Conservation (phyloP, 1,284 basidiomycete genomes). For the Salmacisia buchloeana region DNA sequence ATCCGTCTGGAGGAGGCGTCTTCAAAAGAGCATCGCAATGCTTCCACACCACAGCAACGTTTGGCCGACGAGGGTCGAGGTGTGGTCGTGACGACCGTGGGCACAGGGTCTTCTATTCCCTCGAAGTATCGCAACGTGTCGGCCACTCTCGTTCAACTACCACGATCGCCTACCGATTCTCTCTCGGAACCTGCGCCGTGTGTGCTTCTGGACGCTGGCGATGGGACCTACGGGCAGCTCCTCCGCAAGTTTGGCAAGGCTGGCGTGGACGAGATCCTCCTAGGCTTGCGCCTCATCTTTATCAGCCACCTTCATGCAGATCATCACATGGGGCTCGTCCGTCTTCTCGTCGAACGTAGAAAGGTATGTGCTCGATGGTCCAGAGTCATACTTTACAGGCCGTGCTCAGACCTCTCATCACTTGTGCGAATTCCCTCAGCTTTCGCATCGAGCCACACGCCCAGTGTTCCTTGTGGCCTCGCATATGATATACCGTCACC, state of each 20-base stretch:
- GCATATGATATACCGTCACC: constrained; percentile 59
- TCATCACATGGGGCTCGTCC: constrained; percentile 78
- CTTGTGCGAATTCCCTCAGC: constrained; percentile 48
- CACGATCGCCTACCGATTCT: constrained; percentile 1
- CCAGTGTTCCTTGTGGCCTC: constrained; percentile 67
- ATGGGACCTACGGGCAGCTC: constrained; percentile 86
- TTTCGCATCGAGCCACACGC: background rate
- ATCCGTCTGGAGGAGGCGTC: constrained; percentile 10
- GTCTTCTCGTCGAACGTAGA: constrained; percentile 67
- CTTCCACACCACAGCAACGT: constrained; percentile 52
- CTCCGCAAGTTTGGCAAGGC: constrained; percentile 65
- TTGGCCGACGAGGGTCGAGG: constrained; percentile 52
- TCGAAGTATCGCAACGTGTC: constrained; percentile 53
- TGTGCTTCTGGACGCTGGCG: constrained; percentile 80
- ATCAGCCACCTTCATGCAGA: constrained; percentile 88
- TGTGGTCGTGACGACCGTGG: constrained; percentile 70
- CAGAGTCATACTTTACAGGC: constrained; percentile 13
- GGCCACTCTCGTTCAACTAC: constrained; percentile 41
- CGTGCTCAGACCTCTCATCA: constrained; percentile 59
- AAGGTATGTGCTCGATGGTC: constrained; percentile 56
- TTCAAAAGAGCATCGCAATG: constrained; percentile 11
- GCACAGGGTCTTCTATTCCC: constrained; percentile 80
- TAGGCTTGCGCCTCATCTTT: constrained; percentile 72
- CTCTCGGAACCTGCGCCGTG: constrained; percentile 15
- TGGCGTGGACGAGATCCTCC: constrained; percentile 51